Evolutionary conservation across 345 rosid genomes (phyloP).

Genomic region (Mercurialis annua): DNA sequence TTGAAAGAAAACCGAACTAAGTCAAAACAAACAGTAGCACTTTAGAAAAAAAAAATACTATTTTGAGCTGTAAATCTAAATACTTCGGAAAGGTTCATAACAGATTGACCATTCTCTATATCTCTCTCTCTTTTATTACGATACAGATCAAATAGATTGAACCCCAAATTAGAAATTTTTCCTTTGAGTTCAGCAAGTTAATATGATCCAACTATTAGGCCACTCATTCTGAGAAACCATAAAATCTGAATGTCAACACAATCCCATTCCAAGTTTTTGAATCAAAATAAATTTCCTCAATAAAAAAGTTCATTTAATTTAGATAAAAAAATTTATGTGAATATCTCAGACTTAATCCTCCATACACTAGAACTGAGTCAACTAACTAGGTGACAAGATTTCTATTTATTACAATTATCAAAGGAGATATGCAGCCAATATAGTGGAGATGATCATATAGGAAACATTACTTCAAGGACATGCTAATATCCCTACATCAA

Average conservation of each 20-base stretch:
- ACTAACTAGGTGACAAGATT: neutral
- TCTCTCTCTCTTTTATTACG: neutral
- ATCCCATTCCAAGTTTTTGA: neutral
- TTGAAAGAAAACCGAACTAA: neutral
- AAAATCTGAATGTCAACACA: neutral
- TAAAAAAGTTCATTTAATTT: neutral
- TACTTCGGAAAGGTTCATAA: neutral
- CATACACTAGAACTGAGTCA: no score
- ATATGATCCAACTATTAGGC: neutral
- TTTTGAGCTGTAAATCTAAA: neutral
- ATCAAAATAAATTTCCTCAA: neutral
- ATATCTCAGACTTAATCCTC: no score
- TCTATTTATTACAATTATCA: neutral
- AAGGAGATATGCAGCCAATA: conserved; percentile 1
- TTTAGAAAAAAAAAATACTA: neutral
- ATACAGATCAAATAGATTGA: neutral
- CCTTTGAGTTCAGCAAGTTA: no score
- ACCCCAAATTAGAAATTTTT: neutral
- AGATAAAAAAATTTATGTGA: no score
- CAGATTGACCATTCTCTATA: neutral
- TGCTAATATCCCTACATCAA: neutral
- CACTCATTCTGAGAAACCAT: neutral
- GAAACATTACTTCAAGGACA: neutral
- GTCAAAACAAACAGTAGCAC: neutral
- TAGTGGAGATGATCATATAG: neutral